phyloP scores from a whole-genome alignment of 257 asterid genomes.

The Nicotiana tomentosiformis region DNA sequence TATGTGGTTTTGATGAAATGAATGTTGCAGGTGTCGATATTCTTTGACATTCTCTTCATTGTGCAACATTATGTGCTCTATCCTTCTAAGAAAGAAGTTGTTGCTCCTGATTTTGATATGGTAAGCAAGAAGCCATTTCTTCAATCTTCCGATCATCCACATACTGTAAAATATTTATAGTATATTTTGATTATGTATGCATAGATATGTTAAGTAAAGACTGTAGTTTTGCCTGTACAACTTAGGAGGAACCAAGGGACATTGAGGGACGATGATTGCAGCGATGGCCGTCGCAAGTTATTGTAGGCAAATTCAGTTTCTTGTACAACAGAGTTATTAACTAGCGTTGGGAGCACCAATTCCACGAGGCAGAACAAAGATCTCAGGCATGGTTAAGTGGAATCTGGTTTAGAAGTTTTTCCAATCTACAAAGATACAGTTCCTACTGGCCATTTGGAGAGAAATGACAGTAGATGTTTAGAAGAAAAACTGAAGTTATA shows the following conservation, averaged over 20 bases:
- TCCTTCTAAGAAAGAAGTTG: conserved; percentile 25
- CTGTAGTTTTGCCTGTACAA: conserved; percentile 7
- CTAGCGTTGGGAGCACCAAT: too few species aligned
- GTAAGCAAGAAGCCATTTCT: conserved; percentile 57
- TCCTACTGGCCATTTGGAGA: too few species aligned
- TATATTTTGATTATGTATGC: neutral
- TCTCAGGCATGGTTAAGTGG: neutral
- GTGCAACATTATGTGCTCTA: conserved; percentile 78
- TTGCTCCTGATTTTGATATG: conserved; percentile 25
- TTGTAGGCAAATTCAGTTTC: neutral
- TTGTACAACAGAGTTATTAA: too few species aligned
- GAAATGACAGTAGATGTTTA: too few species aligned
- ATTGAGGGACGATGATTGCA: conserved; percentile 18
- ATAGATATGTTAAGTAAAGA: neutral
- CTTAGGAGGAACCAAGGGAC: conserved; percentile 16
- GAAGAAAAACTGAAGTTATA: too few species aligned
- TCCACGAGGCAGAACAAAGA: too few species aligned
- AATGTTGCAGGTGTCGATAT: conserved; percentile 58
- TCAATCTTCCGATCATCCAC: conserved; percentile 26
- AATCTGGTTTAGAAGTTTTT: neutral
- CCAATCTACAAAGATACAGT: neutral
- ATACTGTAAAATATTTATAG: neutral
- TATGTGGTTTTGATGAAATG: neutral
- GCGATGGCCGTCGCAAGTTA: neutral
- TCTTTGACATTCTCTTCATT: conserved; percentile 77